These are phyloP conservation scores for Fereydounia khargensis DNA, from an alignment of 1,284 basidiomycete species.

Conservation along the genomic window DNA sequence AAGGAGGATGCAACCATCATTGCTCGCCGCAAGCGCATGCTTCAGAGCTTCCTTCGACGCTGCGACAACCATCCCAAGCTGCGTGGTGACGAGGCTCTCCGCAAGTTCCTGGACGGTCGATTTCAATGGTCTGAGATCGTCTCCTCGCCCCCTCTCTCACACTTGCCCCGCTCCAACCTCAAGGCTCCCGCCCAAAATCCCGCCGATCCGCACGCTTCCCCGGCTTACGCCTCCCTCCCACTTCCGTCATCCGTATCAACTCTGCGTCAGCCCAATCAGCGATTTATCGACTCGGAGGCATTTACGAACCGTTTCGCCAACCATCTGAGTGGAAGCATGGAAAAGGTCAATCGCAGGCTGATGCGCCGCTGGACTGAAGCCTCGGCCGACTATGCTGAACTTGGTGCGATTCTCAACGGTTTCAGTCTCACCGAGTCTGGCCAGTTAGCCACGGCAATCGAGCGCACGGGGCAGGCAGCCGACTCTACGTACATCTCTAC, in stretches of 20 bases:
- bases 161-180: constrained; percentile 89
- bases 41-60: constrained; percentile 91
- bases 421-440: constrained; percentile 84
- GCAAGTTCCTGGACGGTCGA: constrained; percentile 90
- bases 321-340: constrained; percentile 86
- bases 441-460: constrained; percentile 73
- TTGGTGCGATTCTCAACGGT: constrained; percentile 91
- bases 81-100: constrained; percentile 89
- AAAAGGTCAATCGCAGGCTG: constrained; percentile 86
- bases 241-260: constrained; percentile 67
- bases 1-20: constrained; percentile 95
- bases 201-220: constrained; percentile 71
- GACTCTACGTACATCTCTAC: constrained; percentile 93
- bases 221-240: constrained; percentile 79
- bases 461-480: constrained; percentile 90
- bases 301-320: constrained; percentile 95
- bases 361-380: constrained; percentile 93
- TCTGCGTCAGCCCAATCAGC: constrained; percentile 54
- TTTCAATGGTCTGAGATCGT: constrained; percentile 72
- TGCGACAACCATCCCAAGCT: constrained; percentile 85
- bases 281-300: constrained; percentile 91
- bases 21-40: constrained; percentile 83
- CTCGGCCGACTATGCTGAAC: constrained; percentile 85
- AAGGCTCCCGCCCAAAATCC: constrained; percentile 94
- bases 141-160: constrained; percentile 71